Base-by-base conservation (phyloP, 2,329 filamentous ascomycete genomes). In the Penicillium italicum region DNA sequence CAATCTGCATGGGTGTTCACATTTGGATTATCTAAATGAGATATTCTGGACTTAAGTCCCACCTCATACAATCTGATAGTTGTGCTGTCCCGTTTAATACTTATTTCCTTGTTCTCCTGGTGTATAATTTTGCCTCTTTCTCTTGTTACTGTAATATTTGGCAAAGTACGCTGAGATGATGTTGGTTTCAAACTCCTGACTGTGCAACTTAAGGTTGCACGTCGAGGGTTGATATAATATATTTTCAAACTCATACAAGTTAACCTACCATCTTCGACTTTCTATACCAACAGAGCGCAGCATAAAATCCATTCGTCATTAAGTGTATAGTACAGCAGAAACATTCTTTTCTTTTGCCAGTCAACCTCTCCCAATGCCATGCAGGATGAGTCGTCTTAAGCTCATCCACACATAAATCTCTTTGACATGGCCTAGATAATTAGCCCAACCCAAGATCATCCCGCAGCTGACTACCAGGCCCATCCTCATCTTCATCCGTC, bases 401-500 rank as follows among this genome's bases (percentile, higher is more conserved):
- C 28, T 33, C 37, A 26, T 44, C 28, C 11, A 18, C 18, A 18
- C 36, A 49, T 26, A 33, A 20, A 14, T 2, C 24, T 16, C 38
- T 5, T 26, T 30, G 37, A 59, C 40, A 52, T 28, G 8, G 6
- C 37, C 16, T 31, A 36, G 18, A 46, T 40, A 50, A 12, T 58
- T 56, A 67, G 22, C 67, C 68, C 59, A 71, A 47, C 7, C 68
- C 68, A 58, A 72, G 28, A 56, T 68, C 59, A 59, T 69, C 66
- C 31, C 65, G 62, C 58, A 72, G 53, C 59, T 72, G 69, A 60
- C 63, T 65, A 45, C 58, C 66, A 8, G 67, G 67, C 28, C 66
- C 64, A 53, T 70, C 66, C 40, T 70, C 63, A 31, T 71, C 66
- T 54, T 70, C 69, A 34, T 70, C 70, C 12, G 66, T 69, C 34